phyloP scores from a whole-genome alignment of 2,329 filamentous ascomycete species.

The Cercospora brassicicola region DNA sequence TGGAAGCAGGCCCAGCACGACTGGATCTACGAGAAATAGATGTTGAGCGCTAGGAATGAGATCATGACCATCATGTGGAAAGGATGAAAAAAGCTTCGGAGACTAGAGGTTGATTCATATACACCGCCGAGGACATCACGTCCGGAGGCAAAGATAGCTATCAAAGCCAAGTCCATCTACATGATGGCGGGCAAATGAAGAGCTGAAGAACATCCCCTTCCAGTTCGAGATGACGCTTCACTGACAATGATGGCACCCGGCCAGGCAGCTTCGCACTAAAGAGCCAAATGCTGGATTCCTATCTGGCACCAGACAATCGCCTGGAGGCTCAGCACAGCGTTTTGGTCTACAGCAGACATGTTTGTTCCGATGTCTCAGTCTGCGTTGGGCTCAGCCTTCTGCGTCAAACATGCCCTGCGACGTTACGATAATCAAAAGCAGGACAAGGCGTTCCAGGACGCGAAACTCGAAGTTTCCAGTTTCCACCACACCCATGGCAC shows the following conservation, averaged over 20 bases:
- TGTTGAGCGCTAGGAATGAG: conserved; percentile 9
- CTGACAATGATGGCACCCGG: not conserved
- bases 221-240: not conserved
- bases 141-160: not conserved
- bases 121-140: not conserved
- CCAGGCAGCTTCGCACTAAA: not conserved
- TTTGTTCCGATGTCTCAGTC: too few species aligned
- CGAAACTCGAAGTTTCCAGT: too few species aligned
- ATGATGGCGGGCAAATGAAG: not conserved
- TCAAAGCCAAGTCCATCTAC: not conserved
- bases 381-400: too few species aligned
- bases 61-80: conserved; percentile 4
- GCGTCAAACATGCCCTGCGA: too few species aligned
- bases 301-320: too few species aligned
- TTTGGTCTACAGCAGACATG: too few species aligned
- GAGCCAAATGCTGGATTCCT: too few species aligned
- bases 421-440: too few species aligned
- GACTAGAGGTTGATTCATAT: not conserved
- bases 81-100: not conserved
- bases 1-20: conserved; percentile 83
- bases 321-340: too few species aligned
- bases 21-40: conserved; percentile 95
- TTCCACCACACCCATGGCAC: too few species aligned
- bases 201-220: not conserved
- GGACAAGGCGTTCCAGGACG: too few species aligned